A percentile compares a stretch with the other conserved stretches of the same genome.
Evolutionary conservation across 2,329 filamentous ascomycete species (phyloP).

Genomic region (Aschersonia sp.): DNA sequence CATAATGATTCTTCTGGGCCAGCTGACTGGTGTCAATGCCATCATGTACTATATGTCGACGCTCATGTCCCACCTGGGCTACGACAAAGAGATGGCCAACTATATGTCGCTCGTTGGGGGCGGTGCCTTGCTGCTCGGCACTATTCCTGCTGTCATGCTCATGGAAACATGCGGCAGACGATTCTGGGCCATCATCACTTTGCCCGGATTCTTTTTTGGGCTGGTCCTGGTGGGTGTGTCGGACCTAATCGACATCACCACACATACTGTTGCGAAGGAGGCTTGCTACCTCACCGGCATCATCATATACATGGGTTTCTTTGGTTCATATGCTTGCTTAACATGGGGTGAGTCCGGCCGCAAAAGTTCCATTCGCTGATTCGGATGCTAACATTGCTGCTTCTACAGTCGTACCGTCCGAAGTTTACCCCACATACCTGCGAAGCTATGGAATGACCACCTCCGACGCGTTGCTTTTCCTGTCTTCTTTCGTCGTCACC

Average conservation of each 20-base stretch:
- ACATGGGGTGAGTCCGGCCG: slow-evolving; percentile 30
- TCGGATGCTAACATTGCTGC: neutral
- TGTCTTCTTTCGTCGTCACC: slow-evolving; percentile 57
- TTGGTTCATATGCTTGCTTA: slow-evolving; percentile 48
- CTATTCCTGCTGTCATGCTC: slow-evolving; percentile 51
- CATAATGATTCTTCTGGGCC: slow-evolving; percentile 54
- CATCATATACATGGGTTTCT: slow-evolving; percentile 54
- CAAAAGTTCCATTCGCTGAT: neutral
- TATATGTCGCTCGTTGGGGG: slow-evolving; percentile 67
- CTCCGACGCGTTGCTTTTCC: slow-evolving; percentile 52
- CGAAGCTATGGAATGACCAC: slow-evolving; percentile 61
- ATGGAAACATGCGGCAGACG: slow-evolving; percentile 62
- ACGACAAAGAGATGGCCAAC: slow-evolving; percentile 43
- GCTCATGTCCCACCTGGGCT: slow-evolving; percentile 54
- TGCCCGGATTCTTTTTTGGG: slow-evolving; percentile 58
- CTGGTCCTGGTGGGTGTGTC: slow-evolving; percentile 50
- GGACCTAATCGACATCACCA: slow-evolving; percentile 38
- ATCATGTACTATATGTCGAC: slow-evolving; percentile 61
- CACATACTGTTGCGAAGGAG: slow-evolving; percentile 30
- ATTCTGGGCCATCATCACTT: slow-evolving; percentile 60
- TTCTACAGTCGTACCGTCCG: slow-evolving; percentile 39
- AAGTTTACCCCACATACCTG: slow-evolving; percentile 60
- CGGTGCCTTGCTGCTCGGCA: slow-evolving; percentile 50
- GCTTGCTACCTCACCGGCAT: slow-evolving; percentile 54
- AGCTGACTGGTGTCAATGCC: slow-evolving; percentile 56